Base-by-base conservation (phyloP, 2,329 filamentous ascomycete genomes). In the Chaetothyriales sp. region DNA sequence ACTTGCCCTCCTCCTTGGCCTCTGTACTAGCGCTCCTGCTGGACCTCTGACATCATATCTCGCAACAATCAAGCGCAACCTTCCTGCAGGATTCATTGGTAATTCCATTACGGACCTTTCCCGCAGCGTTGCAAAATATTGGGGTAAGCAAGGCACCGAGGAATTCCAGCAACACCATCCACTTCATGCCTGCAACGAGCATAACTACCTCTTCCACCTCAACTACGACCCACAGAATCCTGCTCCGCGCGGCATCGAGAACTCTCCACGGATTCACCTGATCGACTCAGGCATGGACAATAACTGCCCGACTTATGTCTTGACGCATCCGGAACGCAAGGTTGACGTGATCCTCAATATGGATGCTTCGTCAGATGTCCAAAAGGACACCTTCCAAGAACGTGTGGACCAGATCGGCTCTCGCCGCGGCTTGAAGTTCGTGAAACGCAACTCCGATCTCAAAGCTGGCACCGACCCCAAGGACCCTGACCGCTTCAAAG, bases 211-310 rank as follows among this genome's bases (percentile, higher is more conserved):
- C 51, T 51, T 49, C 33, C 51, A 55, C 46, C 33, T 55, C 51
- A 48, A 33, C 40, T 44, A 53, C 46, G 18, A 43, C 46, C 18
- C 22, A 18, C 25, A 51, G 18, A 43, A 51, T 2, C 25, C 46
- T n/a, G 46, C 51, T n/a, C 46, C 54, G 13, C 53, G 50, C 15
- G 33, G 33, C 5, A 53, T 56, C 18, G 51, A 56, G 51, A 56
- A 53, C n/a, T 52, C 54, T 10, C 49, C 54, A 18, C 48, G 49
- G 4, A 51, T 56, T 18, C 51, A 56, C 43, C 51, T 53, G 9
- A 53, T 56, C 18, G 54, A 56, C 44, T 49, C 48, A 7, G 51
- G 54, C 6, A 53, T 56, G 51, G 54, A 56, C 51, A 56, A 56
- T 46, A 56, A 56, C 44, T 56, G 54, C 43, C 54, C 54, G n/a